Evolutionary conservation across 306 rosid species (phyloP).

Genomic region (Cucurbita maxima): DNA sequence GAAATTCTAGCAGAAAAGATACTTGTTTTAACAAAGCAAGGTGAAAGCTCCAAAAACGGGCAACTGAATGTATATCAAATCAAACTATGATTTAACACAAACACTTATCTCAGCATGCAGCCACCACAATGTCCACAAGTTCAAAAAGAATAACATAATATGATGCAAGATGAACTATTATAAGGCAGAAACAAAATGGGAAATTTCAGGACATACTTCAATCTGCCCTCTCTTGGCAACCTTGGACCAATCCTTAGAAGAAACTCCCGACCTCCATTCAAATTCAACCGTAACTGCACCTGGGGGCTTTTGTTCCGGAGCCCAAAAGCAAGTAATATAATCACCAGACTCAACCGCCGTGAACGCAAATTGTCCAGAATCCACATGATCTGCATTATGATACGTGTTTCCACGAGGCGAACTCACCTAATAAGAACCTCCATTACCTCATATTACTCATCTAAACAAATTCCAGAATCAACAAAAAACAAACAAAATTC

Average conservation of each 20-base stretch:
- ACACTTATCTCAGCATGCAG: background rate
- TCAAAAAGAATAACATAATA: background rate
- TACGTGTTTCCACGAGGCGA: conserved; percentile 55
- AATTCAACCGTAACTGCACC: conserved; percentile 37
- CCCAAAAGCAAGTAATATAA: conserved; percentile 64
- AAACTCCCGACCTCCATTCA: conserved; percentile 82
- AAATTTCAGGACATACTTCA: conserved; percentile 40
- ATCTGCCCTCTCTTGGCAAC: conserved; percentile 90
- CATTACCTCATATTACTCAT: conserved; percentile 17
- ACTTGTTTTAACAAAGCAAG: background rate
- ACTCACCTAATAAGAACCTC: conserved; percentile 37
- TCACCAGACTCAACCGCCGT: conserved; percentile 69
- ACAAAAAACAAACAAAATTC: background rate
- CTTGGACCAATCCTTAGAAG: conserved; percentile 81
- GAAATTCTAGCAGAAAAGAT: background rate
- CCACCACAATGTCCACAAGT: background rate
- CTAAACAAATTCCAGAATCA: conserved; percentile 3
- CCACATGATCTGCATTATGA: conserved; percentile 49
- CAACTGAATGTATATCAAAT: background rate
- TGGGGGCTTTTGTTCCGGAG: conserved; percentile 26
- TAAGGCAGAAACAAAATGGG: background rate
- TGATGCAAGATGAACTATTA: background rate
- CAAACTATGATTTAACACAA: background rate
- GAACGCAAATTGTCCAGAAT: conserved; percentile 68
- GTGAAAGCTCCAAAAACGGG: background rate